These are phyloP conservation scores for Fusarium sambucinum DNA, from an alignment of 2,329 filamentous ascomycete genomes.

Conservation along the genomic window DNA sequence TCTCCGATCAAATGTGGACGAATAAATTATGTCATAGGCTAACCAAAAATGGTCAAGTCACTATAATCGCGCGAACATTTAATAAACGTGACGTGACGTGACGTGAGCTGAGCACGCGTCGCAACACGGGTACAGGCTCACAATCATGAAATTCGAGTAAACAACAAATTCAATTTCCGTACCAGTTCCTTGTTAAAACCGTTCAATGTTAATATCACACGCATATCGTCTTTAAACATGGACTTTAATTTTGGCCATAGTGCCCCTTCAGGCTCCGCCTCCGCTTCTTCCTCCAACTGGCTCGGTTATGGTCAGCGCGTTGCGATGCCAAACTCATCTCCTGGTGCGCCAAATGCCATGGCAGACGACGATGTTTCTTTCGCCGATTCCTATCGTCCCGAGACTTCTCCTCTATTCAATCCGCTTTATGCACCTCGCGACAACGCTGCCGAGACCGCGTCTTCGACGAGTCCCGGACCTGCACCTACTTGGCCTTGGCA, in stretches of 20 bases:
- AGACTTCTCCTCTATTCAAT: conserved; percentile 44
- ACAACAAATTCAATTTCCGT: conserved; percentile 24
- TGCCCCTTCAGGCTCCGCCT: conserved; percentile 26
- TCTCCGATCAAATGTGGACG: not conserved
- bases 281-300: conserved; percentile 36
- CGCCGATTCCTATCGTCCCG: conserved; percentile 44
- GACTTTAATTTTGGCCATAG: conserved; percentile 37
- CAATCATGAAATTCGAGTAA: conserved; percentile 26
- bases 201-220: not conserved
- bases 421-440: conserved; percentile 24
- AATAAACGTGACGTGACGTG: not conserved
- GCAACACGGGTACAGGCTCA: conserved; percentile 13
- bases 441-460: conserved; percentile 16
- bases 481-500: conserved; percentile 39
- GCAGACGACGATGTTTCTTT: conserved; percentile 42
- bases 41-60: not conserved
- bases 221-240: conserved; percentile 20
- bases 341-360: conserved; percentile 25
- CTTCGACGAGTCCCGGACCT: conserved; percentile 24
- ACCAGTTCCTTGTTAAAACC: conserved; percentile 1
- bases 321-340: conserved; percentile 35
- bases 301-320: conserved; percentile 37
- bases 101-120: conserved; percentile 19
- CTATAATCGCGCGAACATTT: conserved; percentile 9
- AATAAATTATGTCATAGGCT: conserved; percentile 17